Base-by-base conservation (phyloP, 495 filamentous ascomycete genomes). In the Hyaloscypha variabilis region DNA sequence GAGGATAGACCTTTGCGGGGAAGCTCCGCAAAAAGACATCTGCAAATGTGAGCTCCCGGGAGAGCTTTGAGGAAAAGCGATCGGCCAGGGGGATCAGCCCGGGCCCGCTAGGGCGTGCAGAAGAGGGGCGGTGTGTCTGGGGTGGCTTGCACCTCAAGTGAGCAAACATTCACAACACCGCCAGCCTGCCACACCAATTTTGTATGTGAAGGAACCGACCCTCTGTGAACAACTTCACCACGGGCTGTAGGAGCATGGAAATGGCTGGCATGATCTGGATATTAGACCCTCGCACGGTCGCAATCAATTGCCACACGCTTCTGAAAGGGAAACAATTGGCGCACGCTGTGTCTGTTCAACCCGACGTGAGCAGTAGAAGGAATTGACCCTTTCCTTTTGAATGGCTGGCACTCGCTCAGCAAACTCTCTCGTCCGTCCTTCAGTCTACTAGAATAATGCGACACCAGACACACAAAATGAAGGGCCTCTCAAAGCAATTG, bases 261-360 rank as follows among this genome's bases (percentile, higher is more conserved):
- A 52, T 14, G 36, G 55, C 39, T n/a, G 24, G 58, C 63, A 36
- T 59, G 59, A 59, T 42, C 29, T 36, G 8, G 19, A 17, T 55
- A 42, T 49, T 34, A 21, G 42, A 31, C 62, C 69, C 69, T 64
- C n/a, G 65, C 56, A 65, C 26, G 23, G 5, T 55, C 21, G 8
- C 25, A 59, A 71, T 65, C 63, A 71, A 68, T 60, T 71, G 62
- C 52, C 69, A 68, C 69, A 71, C 53, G 46, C 26, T 3, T 58
- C 24, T 29, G 6, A 60, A 52, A 29, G 10, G 28, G 54, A 46
- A 63, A 60, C 30, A 39, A 58, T 51, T 50, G 30, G 25, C 34
- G 54, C 14, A 21, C 8, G 26, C 8, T 54, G 51, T n/a, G 4
- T 28, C 28, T 24, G 23, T 58, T 31, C 25, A 26, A 24, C 6